Conservation (phyloP, 192 early-diverging fungal genomes). For the Coemansia sp. region DNA sequence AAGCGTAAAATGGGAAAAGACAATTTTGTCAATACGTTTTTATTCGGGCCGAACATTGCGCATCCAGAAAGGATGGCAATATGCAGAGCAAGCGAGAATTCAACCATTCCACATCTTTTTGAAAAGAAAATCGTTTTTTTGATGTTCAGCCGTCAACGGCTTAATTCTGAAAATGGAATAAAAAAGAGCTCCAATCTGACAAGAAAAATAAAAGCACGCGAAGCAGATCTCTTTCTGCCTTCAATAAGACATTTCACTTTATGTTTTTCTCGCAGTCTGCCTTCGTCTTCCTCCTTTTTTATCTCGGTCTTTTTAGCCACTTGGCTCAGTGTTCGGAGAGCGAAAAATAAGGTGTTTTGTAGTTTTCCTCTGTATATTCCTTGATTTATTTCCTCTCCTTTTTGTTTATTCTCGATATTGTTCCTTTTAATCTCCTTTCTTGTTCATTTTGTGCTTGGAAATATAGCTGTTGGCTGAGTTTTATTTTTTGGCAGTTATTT, state of each 20-base stretch:
- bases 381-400: not conserved
- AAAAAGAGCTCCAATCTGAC: not conserved
- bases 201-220: not conserved
- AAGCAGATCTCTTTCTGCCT: not conserved
- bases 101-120: not conserved
- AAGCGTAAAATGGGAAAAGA: too few relatives aligned
- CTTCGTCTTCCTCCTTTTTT: not conserved
- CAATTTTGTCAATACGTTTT: too few relatives aligned
- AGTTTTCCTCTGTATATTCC: not conserved
- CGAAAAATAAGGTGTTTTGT: not conserved
- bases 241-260: not conserved
- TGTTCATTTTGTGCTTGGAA: not conserved
- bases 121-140: not conserved
- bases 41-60: too few relatives aligned
- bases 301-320: not conserved
- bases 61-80: not conserved
- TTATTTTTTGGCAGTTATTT: too few relatives aligned
- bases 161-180: constrained; percentile 1
- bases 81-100: not conserved
- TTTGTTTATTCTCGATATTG: constrained; percentile 2
- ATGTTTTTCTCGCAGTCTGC: not conserved
- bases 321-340: not conserved
- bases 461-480: too few relatives aligned
- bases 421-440: not conserved
- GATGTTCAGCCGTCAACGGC: not conserved